Evolutionary conservation across 1,284 basidiomycete genomes (phyloP).

Genomic region (Pseudozyma tsukubaensis): DNA sequence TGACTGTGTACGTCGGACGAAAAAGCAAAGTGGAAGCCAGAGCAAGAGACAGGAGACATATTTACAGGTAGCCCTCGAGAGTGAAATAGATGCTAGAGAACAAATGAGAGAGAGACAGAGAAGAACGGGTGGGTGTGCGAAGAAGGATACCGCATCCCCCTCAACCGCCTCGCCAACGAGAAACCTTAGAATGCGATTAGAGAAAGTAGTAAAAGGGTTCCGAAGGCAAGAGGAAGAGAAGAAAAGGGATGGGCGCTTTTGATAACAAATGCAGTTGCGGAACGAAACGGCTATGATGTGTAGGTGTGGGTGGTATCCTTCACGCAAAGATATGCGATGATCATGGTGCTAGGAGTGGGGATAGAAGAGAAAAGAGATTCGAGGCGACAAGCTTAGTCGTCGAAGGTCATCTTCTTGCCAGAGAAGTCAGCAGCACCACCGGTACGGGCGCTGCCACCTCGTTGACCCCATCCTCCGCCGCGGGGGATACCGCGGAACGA

Average conservation of each 20-base stretch:
- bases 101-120: conserved; percentile 6
- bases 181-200: neutral
- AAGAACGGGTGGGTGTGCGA: neutral
- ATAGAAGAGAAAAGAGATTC: neutral
- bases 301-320: conserved; percentile 12
- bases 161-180: neutral
- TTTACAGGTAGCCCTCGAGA: conserved; percentile 30
- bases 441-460: conserved; percentile 71
- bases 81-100: conserved; percentile 23
- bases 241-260: conserved; percentile 37
- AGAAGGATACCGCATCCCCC: conserved; percentile 11
- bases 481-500: conserved; percentile 70
- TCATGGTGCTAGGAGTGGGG: neutral
- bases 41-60: conserved; percentile 1
- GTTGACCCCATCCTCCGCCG: conserved; percentile 69
- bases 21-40: conserved; percentile 1
- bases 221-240: neutral
- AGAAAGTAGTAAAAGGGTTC: neutral
- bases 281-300: neutral
- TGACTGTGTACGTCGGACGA: too few species aligned
- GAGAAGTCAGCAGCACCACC: conserved; percentile 80
- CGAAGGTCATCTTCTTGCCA: conserved; percentile 86
- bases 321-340: neutral
- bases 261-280: neutral
- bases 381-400: conserved; percentile 65